These are phyloP conservation scores for Arabidopsis hybrid DNA, from an alignment of 441 rosid genomes.

Conservation along the genomic window DNA sequence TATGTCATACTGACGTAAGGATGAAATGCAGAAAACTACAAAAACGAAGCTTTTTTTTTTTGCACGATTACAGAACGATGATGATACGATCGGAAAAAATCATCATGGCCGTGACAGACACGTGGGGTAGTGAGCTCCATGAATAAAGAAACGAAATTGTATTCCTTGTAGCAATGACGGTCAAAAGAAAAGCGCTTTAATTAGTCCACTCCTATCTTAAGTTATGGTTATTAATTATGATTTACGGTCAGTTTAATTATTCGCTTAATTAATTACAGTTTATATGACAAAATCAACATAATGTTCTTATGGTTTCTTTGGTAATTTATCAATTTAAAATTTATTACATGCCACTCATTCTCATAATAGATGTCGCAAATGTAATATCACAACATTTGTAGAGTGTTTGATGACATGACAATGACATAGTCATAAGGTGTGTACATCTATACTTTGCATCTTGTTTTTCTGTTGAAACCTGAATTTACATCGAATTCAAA, in stretches of 20 bases:
- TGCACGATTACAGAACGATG: conserved; percentile 33
- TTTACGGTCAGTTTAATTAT: background rate
- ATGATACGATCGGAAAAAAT: conserved; percentile 21
- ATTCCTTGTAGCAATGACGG: conserved; percentile 14
- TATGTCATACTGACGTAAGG: conserved; percentile 41
- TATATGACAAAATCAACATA: too few species aligned
- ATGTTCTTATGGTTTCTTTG: background rate
- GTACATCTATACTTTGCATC: background rate
- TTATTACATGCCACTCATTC: background rate
- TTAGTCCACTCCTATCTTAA: background rate
- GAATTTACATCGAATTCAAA: too few species aligned
- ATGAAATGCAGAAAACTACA: conserved; percentile 31
- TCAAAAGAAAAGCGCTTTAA: conserved; percentile 30
- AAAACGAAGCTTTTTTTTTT: background rate
- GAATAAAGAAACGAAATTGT: conserved; percentile 12
- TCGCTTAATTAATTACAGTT: background rate
- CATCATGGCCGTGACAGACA: conserved; percentile 36
- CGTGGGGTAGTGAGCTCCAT: conserved; percentile 35
- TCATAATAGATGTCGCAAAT: background rate
- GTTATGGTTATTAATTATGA: background rate
- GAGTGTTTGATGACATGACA: background rate
- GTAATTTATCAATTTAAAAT: background rate
- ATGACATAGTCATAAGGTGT: background rate
- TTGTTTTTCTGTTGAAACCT: too few species aligned
- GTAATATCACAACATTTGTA: background rate